Evolutionary conservation across 2,329 filamentous ascomycete species (phyloP), one percentile per base, ranked within the genome.

Genomic region (Tolypocladium paradoxum): DNA sequence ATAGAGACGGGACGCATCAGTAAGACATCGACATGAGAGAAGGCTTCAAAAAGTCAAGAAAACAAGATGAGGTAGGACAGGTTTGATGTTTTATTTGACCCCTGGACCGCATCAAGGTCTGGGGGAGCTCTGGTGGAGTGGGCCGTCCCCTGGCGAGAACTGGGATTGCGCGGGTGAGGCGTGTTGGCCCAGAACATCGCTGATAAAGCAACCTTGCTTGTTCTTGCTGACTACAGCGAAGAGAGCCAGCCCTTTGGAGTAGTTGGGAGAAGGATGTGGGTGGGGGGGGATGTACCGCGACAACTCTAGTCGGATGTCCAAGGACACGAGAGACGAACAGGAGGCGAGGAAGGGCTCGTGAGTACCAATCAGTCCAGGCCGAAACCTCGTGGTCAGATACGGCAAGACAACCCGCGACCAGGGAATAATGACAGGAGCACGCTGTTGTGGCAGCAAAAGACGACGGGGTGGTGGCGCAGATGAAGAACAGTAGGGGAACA

Each of bases 1-100:
- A 81, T 79, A 76, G 73, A 77, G 73, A 76, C 75, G 70, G 78
- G 70, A 73, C 75, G 73, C 73, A 79, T 82, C 78, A 81, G 78
- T 79, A 68, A 68, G 61, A 62, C 64, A 64, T 68, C 61, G 64
- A 68, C 66, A 65, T 61, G 64, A 63, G 63, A 59, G 60, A 67
- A 62, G 68, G 69, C 63, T 64, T 65, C 67, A 62, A 63, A 57
- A 57, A 56, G 62, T 58, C 58, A 63, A 68, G 67, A 62, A 68
- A 70, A 68, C 65, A 69, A 62, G 60, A 64, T 64, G 60, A 71
- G 63, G 68, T 65, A 68, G 71, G 70, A 73, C 73, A 71, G 69
- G 73, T 72, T 72, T 71, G 70, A 68, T 74, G 72, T 73, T 75
- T 75, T 75, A 74, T 74, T 71, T 69, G 31, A n/a, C 68, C 67